Conservation (phyloP, 2,329 filamentous ascomycete genomes). For the Tolypocladium tropicale region DNA sequence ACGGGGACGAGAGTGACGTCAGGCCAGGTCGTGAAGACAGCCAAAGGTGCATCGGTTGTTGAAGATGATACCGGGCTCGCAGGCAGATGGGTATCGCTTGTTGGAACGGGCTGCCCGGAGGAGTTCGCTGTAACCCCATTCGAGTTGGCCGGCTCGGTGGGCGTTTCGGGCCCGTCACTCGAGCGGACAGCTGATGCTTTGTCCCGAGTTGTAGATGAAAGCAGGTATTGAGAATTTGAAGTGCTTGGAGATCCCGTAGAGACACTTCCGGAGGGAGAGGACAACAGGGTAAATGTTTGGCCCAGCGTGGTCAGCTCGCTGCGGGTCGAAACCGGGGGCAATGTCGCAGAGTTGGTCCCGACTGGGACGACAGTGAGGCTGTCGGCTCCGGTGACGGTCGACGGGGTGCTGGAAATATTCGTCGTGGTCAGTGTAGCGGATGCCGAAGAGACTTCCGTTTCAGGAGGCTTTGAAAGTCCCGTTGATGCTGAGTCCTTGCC, state of each 20-base stretch:
- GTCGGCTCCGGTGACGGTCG: not conserved
- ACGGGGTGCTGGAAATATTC: not conserved
- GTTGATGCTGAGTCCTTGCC: too few species aligned
- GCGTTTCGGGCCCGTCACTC: not conserved
- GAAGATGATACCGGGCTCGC: not conserved
- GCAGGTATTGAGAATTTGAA: too few species aligned
- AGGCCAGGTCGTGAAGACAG: not conserved
- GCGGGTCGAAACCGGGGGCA: not conserved
- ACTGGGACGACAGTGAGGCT: not conserved
- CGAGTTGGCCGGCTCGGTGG: not conserved
- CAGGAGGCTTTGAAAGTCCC: too few species aligned
- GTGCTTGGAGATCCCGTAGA: too few species aligned
- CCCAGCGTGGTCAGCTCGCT: not conserved
- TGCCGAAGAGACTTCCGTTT: too few species aligned
- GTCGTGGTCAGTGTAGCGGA: not conserved
- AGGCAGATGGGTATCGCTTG: too few species aligned
- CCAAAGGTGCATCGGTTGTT: not conserved
- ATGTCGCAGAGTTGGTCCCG: not conserved
- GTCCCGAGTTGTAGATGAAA: not conserved
- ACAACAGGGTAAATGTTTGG: not conserved
- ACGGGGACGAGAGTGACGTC: not conserved
- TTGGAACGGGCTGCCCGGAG: not conserved
- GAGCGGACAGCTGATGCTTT: not conserved
- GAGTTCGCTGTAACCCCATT: not conserved
- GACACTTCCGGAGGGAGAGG: not conserved